A percentile compares a stretch with the other conserved stretches of the same genome.
phyloP scores from a whole-genome alignment of 345 rosid genomes.

The Camelina laxa region DNA sequence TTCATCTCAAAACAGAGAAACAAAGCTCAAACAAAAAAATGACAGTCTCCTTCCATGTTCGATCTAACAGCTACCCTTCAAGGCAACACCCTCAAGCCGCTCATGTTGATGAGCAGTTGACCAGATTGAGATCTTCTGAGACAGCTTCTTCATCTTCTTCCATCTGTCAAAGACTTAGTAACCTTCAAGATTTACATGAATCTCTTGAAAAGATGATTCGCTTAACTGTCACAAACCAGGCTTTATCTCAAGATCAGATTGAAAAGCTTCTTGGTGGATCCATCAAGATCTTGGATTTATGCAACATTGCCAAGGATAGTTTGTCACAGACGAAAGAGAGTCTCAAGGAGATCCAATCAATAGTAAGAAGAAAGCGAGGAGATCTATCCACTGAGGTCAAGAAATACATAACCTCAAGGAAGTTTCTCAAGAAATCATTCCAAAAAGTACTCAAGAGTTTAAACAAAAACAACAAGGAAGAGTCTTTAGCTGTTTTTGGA shows the following conservation, averaged over 20 bases:
- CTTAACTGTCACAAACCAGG: slow-evolving; percentile 38
- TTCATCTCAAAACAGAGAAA: slow-evolving; percentile 21
- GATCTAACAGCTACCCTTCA: slow-evolving; percentile 57
- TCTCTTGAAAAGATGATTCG: slow-evolving; percentile 43
- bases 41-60: slow-evolving; percentile 50
- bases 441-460: slow-evolving; percentile 46
- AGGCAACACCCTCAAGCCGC: slow-evolving; percentile 51
- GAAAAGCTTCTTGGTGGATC: slow-evolving; percentile 50
- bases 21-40: slow-evolving; percentile 39
- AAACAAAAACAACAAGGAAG: slow-evolving; percentile 29
- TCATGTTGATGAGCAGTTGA: slow-evolving; percentile 45
- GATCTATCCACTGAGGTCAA: slow-evolving; percentile 37
- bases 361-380: slow-evolving; percentile 43
- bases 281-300: slow-evolving; percentile 48
- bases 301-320: slow-evolving; percentile 42
- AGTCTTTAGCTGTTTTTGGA: slow-evolving; percentile 37
- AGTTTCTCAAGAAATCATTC: slow-evolving; percentile 48
- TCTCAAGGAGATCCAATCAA: slow-evolving; percentile 43
- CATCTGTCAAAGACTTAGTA: slow-evolving; percentile 22
- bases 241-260: slow-evolving; percentile 42
- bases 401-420: slow-evolving; percentile 55
- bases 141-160: slow-evolving; percentile 41
- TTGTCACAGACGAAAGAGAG: slow-evolving; percentile 44
- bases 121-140: slow-evolving; percentile 43
- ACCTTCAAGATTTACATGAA: slow-evolving; percentile 47